Evolutionary conservation across 129 eudicot genomes (phyloP).

Genomic region (Logfia minima): DNA sequence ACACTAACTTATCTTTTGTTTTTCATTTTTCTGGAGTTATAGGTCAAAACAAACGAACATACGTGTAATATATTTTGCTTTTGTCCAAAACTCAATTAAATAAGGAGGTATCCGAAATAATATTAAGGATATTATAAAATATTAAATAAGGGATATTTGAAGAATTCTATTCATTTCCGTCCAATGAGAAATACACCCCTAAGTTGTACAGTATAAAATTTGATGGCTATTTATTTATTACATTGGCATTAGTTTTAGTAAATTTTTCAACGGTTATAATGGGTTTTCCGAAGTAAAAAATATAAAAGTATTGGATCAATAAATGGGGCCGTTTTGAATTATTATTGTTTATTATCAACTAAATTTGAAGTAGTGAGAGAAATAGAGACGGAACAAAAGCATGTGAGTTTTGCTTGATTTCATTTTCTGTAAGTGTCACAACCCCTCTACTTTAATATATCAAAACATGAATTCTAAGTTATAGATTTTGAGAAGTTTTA

Average conservation of each 20-base stretch:
- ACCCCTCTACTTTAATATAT: too few species aligned
- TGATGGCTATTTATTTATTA: background rate
- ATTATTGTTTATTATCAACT: conserved; percentile 14
- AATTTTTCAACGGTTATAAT: conserved; percentile 20
- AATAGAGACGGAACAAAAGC: conserved; percentile 45
- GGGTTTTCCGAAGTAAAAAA: conserved; percentile 20
- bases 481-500: too few species aligned
- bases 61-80: background rate
- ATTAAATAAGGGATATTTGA: too few species aligned
- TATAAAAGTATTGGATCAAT: conserved; percentile 46
- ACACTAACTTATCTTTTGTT: background rate
- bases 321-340: conserved; percentile 42
- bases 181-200: too few species aligned
- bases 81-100: background rate
- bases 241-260: background rate
- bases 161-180: too few species aligned
- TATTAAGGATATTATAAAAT: too few species aligned
- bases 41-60: background rate
- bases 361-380: conserved; percentile 24
- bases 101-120: background rate
- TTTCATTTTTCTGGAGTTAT: background rate
- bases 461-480: too few species aligned
- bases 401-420: conserved; percentile 57
- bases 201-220: too few species aligned
- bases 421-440: conserved; percentile 23